phyloP scores from a whole-genome alignment of 768 basidiomycete species.

The Nidularia pulvinata region DNA sequence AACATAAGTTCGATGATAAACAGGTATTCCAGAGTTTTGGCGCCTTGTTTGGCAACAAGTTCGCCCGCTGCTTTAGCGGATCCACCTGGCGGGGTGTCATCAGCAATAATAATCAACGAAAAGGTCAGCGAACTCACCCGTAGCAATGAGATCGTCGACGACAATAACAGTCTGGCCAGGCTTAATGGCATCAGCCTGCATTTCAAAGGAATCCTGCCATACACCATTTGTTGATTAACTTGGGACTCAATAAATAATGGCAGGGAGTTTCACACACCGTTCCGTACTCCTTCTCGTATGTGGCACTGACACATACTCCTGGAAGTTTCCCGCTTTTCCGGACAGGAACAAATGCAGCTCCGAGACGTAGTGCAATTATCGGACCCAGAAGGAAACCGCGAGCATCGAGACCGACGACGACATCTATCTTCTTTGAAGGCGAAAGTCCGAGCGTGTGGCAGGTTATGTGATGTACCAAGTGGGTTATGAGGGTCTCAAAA shows the following conservation, averaged over 20 bases:
- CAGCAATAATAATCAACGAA: neutral
- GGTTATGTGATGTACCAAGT: constrained; percentile 83
- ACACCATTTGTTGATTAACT: neutral
- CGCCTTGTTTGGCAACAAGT: constrained; percentile 81
- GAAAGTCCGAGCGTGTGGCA: constrained; percentile 70
- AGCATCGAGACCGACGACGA: constrained; percentile 94
- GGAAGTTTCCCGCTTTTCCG: constrained; percentile 96
- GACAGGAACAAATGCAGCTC: constrained; percentile 95
- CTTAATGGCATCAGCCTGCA: constrained; percentile 85
- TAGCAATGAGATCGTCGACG: constrained; percentile 95
- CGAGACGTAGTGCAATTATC: constrained; percentile 85
- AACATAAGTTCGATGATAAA: constrained; percentile 88
- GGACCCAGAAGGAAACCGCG: constrained; percentile 96
- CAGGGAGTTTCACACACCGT: constrained; percentile 39
- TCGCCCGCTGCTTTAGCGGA: constrained; percentile 93
- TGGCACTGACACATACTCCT: constrained; percentile 70
- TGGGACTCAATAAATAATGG: neutral
- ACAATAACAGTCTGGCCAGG: constrained; percentile 85
- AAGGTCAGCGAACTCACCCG: constrained; percentile 54
- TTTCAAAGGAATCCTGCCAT: constrained; percentile 88
- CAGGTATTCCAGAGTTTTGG: constrained; percentile 87
- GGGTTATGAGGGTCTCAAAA: constrained; percentile 90
- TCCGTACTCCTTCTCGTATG: constrained; percentile 94
- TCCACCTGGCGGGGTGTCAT: constrained; percentile 56
- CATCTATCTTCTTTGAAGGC: constrained; percentile 75